Evolutionary conservation across 768 basidiomycete genomes (phyloP).

Genomic region (Suillus spraguei): DNA sequence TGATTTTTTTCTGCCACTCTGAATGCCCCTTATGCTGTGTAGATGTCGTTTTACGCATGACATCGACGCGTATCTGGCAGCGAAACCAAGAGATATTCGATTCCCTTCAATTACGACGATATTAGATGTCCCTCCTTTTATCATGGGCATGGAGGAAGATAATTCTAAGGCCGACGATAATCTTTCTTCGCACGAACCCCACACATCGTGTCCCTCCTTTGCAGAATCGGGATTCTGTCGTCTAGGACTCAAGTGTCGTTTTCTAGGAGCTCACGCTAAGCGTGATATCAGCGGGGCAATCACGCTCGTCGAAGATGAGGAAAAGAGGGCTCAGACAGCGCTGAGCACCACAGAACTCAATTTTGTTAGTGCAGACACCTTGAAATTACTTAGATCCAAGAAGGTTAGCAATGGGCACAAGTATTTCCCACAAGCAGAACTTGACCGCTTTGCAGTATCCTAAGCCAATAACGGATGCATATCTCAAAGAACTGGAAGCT

Average conservation of each 20-base stretch:
- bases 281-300: conserved; percentile 47
- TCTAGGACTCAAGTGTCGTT: conserved; percentile 87
- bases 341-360: conserved; percentile 66
- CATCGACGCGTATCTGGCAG: conserved; percentile 69
- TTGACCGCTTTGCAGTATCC: conserved; percentile 51
- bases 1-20: conserved; percentile 16
- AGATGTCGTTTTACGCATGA: conserved; percentile 87
- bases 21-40: not conserved
- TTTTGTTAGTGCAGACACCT: conserved; percentile 55
- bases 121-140: conserved; percentile 53
- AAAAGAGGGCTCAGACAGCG: conserved; percentile 53
- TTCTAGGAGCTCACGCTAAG: conserved; percentile 75
- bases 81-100: conserved; percentile 73
- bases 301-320: conserved; percentile 53
- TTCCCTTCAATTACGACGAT: conserved; percentile 52
- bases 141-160: conserved; percentile 19
- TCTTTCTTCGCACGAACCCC: conserved; percentile 22
- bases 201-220: conserved; percentile 28
- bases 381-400: conserved; percentile 65
- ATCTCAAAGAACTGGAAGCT: conserved; percentile 54
- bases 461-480: conserved; percentile 62
- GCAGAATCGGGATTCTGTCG: conserved; percentile 34
- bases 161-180: not conserved
- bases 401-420: conserved; percentile 48
- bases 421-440: conserved; percentile 1